A percentile compares a stretch with the other conserved stretches of the same genome.
phyloP scores from a whole-genome alignment of 192 early-diverging fungal genomes.

The Coemansia sp. region DNA sequence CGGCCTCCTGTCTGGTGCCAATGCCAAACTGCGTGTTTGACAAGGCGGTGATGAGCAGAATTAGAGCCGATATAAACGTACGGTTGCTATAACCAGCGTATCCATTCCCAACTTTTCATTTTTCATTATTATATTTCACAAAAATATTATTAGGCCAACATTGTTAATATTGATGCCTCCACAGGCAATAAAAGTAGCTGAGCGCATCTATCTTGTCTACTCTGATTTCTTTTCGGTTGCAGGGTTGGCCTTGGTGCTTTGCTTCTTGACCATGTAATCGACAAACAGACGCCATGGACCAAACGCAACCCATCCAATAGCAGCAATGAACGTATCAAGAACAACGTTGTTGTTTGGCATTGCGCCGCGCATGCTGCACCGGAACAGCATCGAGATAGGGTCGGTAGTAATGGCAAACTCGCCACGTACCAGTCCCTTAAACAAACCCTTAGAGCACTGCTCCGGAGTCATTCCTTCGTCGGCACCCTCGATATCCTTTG shows the following conservation, averaged over 20 bases:
- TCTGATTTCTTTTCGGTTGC: not conserved
- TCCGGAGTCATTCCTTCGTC: conserved; percentile 57
- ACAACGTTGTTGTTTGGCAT: conserved; percentile 51
- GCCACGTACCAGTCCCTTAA: conserved; percentile 32
- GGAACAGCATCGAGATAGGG: conserved; percentile 33
- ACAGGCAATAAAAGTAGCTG: too few relatives aligned
- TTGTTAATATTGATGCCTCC: too few relatives aligned
- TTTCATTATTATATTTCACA: too few relatives aligned
- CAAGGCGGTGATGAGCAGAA: conserved; percentile 10
- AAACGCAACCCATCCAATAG: conserved; percentile 32
- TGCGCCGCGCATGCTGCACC: conserved; percentile 30
- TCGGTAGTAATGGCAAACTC: conserved; percentile 45
- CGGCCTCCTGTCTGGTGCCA: conserved; percentile 40
- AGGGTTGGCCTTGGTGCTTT: conserved; percentile 8
- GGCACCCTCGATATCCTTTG: conserved; percentile 66
- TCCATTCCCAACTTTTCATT: too few relatives aligned
- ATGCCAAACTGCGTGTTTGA: conserved; percentile 40
- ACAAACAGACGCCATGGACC: conserved; percentile 38
- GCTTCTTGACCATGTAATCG: conserved; percentile 23
- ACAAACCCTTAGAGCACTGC: conserved; percentile 48
- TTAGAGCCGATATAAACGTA: too few relatives aligned
- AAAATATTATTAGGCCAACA: too few relatives aligned
- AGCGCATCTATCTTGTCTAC: not conserved
- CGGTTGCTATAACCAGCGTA: too few relatives aligned
- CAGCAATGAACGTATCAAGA: conserved; percentile 25